Evolutionary conservation across 441 rosid genomes (phyloP).

Genomic region (Hura crepitans): DNA sequence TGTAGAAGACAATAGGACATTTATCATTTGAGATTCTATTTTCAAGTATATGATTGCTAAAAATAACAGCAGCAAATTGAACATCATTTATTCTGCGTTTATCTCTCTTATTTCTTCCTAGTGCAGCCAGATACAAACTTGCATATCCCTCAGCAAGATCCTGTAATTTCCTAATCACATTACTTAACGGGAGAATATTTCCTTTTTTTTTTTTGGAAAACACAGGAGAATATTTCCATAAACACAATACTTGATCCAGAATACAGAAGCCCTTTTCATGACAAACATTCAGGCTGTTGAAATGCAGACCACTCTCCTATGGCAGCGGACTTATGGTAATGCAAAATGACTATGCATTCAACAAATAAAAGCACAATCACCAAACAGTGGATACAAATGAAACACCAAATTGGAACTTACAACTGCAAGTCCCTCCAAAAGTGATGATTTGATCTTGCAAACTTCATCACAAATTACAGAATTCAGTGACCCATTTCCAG

Average conservation of each 20-base stretch:
- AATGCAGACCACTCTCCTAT: neutral
- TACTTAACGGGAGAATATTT: neutral
- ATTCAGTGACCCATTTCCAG: conserved; percentile 39
- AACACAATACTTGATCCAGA: neutral
- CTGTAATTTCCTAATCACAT: neutral
- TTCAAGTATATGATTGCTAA: neutral
- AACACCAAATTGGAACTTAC: conserved; percentile 43
- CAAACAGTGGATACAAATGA: neutral
- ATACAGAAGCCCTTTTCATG: neutral
- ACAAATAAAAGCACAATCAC: neutral
- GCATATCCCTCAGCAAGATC: neutral
- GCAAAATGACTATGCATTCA: neutral
- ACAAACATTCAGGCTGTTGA: neutral
- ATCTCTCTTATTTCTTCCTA: neutral
- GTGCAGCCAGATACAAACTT: neutral
- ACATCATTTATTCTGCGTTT: neutral
- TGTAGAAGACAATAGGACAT: neutral
- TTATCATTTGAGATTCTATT: neutral
- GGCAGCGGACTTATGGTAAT: neutral
- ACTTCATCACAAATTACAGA: conserved; percentile 59
- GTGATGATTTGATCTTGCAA: conserved; percentile 78
- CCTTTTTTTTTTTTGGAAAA: no score
- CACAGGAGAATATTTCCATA: neutral
- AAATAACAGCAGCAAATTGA: neutral
- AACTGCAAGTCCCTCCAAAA: conserved; percentile 82